Percentiles rank a stretch among this genome's conserved stretches.
These are phyloP conservation scores for Arabis alpina DNA, from an alignment of 345 rosid species.

Conservation along the genomic window DNA sequence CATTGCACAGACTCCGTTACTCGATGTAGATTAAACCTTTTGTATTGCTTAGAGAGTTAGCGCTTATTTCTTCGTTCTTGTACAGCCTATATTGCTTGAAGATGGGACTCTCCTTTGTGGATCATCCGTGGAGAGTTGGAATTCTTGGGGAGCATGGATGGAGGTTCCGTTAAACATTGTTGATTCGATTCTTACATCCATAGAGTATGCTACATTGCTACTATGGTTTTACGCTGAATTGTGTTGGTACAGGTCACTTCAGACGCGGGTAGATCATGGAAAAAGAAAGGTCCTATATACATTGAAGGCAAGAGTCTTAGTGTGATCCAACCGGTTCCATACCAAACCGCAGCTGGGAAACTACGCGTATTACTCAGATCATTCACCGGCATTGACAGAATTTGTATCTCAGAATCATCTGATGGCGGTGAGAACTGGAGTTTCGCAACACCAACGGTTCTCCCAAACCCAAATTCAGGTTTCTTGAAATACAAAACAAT, in stretches of 20 bases:
- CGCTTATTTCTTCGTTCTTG: slow-evolving; percentile 21
- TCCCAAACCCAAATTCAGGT: slow-evolving; percentile 97
- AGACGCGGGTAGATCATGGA: slow-evolving; percentile 81
- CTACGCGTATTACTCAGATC: slow-evolving; percentile 71
- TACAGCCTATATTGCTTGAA: slow-evolving; percentile 81
- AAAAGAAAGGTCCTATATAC: slow-evolving; percentile 81
- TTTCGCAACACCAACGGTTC: slow-evolving; percentile 67
- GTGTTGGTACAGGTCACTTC: slow-evolving; percentile 60
- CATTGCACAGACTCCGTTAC: neutral
- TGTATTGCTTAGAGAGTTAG: neutral
- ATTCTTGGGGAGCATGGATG: slow-evolving; percentile 95
- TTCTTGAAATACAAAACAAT: slow-evolving; percentile 3
- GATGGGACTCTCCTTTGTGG: slow-evolving; percentile 79
- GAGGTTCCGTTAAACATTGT: slow-evolving; percentile 53
- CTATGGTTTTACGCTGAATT: slow-evolving; percentile 16
- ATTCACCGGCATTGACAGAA: slow-evolving; percentile 59
- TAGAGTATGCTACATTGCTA: slow-evolving; percentile 26
- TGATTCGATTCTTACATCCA: neutral
- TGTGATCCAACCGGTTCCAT: slow-evolving; percentile 96
- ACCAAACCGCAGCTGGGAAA: slow-evolving; percentile 59
- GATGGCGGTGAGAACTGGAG: slow-evolving; percentile 80
- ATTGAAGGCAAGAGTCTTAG: slow-evolving; percentile 64
- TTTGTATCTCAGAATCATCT: slow-evolving; percentile 77
- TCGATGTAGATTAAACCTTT: neutral
- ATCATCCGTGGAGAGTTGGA: slow-evolving; percentile 94